Evolutionary conservation across 306 rosid species (phyloP), one percentile per base, ranked within the genome.

Genomic region (Corylus heterophylla): DNA sequence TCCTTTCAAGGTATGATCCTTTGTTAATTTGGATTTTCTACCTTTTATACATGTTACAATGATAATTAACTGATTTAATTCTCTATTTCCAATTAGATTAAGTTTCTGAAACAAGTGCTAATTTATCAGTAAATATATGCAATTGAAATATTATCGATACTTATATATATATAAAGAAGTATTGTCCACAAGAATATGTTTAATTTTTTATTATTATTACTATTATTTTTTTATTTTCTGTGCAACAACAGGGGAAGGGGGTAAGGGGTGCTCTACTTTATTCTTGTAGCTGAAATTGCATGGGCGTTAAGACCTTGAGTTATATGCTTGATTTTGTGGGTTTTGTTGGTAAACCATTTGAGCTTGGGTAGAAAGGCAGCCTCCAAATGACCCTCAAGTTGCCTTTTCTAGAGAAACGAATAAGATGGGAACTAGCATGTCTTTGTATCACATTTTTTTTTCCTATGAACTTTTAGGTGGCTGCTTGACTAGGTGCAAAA

Each of bases 1-100:
- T 54, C 98, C 98, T 78, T 95, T 92, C 88, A 90, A 92, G 94
- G 98, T 89, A 73, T 52, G 45, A 52, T 79, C 74, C 71, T 63
- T 63, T 47, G 72, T 71, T 16, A 66, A 71, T 68, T 39, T 14
- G 70, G 25, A 27, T 49, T 39, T 68, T 62, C 14, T n/a, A 7
- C 3, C 12, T 55, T 55, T 29, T 67, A 44, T 66, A 37, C 6
- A 3, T 7, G 12, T 47, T 56, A 48, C 4, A 11, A 49, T 12
- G 52, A 12, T 49, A 49, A 49, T 49, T 49, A 49, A 7, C 4
- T 49, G 52, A 12, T 11, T 49, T 49, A 49, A 49, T 49, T 12
- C 12, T 49, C 52, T 49, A 11, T 49, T 49, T 49, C 52, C 52
- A 49, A 49, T 49, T 49, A 11, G 12, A 16, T 49, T 49, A 49